Evolutionary conservation across 148 eudicot species (phyloP).

Genomic region (Drosera capensis): DNA sequence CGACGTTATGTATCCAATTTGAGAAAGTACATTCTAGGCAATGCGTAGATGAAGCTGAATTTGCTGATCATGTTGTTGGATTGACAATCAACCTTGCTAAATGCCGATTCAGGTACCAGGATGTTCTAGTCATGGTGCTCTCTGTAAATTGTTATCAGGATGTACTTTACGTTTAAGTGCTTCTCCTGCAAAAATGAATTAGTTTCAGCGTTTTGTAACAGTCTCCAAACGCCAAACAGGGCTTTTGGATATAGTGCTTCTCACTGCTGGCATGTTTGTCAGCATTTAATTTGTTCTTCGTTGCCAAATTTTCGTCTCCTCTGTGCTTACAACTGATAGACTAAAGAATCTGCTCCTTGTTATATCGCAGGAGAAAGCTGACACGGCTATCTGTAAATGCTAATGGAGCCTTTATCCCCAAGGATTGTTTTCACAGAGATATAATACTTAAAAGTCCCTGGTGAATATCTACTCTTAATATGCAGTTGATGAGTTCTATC

Average conservation of each 20-base stretch:
- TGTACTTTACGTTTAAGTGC: too few species aligned
- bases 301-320: background rate
- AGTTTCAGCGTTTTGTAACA: too few species aligned
- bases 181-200: too few species aligned
- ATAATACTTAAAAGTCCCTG: conserved; percentile 48
- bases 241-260: too few species aligned
- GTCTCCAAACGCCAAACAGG: too few species aligned
- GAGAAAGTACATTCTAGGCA: conserved; percentile 59
- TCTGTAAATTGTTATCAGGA: too few species aligned
- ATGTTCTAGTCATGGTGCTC: too few species aligned
- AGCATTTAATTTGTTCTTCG: too few species aligned
- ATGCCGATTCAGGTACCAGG: conserved; percentile 55
- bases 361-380: conserved; percentile 50
- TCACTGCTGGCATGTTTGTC: too few species aligned
- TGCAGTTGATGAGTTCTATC: background rate
- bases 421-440: conserved; percentile 54
- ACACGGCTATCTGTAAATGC: conserved; percentile 75
- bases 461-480: conserved; percentile 21
- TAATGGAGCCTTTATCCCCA: conserved; percentile 65
- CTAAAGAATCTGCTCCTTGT: background rate
- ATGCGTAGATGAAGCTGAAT: conserved; percentile 81
- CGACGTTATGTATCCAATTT: conserved; percentile 59
- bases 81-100: conserved; percentile 77
- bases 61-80: conserved; percentile 90
- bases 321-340: background rate